Conservation (phyloP, 2,329 filamentous ascomycete genomes). For the Rachicladosporium sp. region DNA sequence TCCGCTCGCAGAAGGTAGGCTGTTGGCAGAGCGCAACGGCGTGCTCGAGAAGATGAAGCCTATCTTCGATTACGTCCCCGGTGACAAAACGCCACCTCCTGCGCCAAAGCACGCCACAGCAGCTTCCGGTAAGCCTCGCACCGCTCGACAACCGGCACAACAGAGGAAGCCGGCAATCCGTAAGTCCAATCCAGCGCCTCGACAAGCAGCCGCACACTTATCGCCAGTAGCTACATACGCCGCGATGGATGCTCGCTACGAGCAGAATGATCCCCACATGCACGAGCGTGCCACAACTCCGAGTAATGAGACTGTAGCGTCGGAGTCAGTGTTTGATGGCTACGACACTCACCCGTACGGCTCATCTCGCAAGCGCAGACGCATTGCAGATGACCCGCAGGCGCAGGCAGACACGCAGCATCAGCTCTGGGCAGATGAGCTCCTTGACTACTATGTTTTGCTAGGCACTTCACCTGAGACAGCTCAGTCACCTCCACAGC, state of each 20-base stretch:
- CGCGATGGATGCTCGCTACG: slow-evolving; percentile 7
- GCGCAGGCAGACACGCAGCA: slow-evolving; percentile 66
- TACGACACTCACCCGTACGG: slow-evolving; percentile 60
- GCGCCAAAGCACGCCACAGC: slow-evolving; percentile 76
- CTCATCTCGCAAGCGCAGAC: slow-evolving; percentile 60
- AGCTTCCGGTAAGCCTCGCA: slow-evolving; percentile 64
- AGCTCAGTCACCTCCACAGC: slow-evolving; percentile 56
- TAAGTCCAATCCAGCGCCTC: neutral
- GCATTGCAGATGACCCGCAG: slow-evolving; percentile 44
- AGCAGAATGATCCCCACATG: slow-evolving; percentile 16
- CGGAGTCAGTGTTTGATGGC: slow-evolving; percentile 74
- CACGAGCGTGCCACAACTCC: slow-evolving; percentile 56
- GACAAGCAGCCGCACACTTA: slow-evolving; percentile 1
- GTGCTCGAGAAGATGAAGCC: slow-evolving; percentile 69
- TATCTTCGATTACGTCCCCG: slow-evolving; percentile 82
- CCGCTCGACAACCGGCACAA: slow-evolving; percentile 39
- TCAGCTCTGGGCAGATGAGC: slow-evolving; percentile 78
- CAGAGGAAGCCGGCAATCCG: slow-evolving; percentile 10
- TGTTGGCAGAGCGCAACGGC: slow-evolving; percentile 76
- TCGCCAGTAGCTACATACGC: slow-evolving; percentile 7
- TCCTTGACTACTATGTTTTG: slow-evolving; percentile 92
- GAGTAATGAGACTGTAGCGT: slow-evolving; percentile 66
- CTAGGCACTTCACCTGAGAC: slow-evolving; percentile 41
- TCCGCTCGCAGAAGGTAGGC: slow-evolving; percentile 66
- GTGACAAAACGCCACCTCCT: slow-evolving; percentile 78